Conservation (phyloP, 78 protist genomes). For the Dictyostelium intermedium region DNA sequence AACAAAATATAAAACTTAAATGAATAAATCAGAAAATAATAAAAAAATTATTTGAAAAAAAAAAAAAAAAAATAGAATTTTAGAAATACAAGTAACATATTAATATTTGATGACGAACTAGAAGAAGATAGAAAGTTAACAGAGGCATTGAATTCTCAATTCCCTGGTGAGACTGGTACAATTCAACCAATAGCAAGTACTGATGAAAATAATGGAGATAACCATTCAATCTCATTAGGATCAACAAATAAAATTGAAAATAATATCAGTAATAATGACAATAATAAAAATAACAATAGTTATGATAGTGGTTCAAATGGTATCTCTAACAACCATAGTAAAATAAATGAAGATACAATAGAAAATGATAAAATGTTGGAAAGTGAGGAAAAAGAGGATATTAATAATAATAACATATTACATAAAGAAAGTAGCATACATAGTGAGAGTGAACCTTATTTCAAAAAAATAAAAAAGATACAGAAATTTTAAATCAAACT, state of each 20-base stretch:
- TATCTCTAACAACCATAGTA: not conserved
- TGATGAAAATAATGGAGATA: not conserved
- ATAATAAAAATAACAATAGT: not conserved
- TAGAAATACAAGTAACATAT: not conserved
- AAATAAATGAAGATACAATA: not conserved
- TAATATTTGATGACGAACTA: conserved; percentile 18
- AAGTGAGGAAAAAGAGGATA: not conserved
- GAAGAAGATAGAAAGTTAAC: not conserved
- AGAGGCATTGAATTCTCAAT: not conserved
- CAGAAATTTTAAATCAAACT: not conserved
- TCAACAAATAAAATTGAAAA: not conserved
- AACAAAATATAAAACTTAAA: not conserved
- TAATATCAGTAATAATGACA: not conserved
- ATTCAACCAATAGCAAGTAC: not conserved
- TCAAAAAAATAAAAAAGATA: not conserved
- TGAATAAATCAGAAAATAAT: not conserved
- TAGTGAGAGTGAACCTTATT: not conserved
- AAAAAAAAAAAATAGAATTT: not conserved
- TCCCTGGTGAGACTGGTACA: conserved; percentile 22
- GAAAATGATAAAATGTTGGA: not conserved
- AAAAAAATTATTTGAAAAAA: too few relatives aligned
- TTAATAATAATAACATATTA: not conserved
- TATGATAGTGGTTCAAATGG: not conserved
- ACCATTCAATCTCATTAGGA: not conserved
- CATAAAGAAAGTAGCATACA: not conserved